Evolutionary conservation across 768 basidiomycete species (phyloP).

Genomic region (Hysterangium stoloniferum): DNA sequence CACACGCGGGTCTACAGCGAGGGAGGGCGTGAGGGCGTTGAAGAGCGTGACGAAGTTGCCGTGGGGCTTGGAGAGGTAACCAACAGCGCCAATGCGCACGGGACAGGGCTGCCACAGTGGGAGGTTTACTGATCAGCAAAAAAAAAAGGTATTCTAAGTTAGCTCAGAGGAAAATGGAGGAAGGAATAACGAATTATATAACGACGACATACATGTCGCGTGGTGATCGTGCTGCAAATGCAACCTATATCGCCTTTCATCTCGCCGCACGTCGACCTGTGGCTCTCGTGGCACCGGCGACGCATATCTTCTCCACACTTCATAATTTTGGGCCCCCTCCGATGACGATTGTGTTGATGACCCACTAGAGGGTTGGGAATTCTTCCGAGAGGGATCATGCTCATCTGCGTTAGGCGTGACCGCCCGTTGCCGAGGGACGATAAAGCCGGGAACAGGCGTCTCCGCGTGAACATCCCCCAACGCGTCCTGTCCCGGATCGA

Average conservation of each 20-base stretch:
- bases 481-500: no score
- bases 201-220: conserved; percentile 52
- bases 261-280: conserved; percentile 33
- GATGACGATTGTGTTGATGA: neutral
- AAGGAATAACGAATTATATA: no score
- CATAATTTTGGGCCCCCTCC: neutral
- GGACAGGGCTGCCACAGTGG: conserved; percentile 65
- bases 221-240: conserved; percentile 64
- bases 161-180: neutral
- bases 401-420: conserved; percentile 5
- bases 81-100: conserved; percentile 64
- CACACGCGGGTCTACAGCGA: conserved; percentile 35
- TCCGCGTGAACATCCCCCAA: no score
- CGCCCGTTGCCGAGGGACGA: conserved; percentile 7
- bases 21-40: conserved; percentile 53
- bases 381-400: neutral
- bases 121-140: conserved; percentile 43
- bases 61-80: conserved; percentile 60
- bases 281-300: conserved; percentile 34
- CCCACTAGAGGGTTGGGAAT: no score
- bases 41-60: conserved; percentile 68
- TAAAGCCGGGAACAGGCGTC: neutral
- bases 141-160: neutral
- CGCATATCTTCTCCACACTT: conserved; percentile 27
- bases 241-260: conserved; percentile 64